phyloP scores from a whole-genome alignment of 2,329 filamentous ascomycete genomes.

The Podosphaera xanthii region DNA sequence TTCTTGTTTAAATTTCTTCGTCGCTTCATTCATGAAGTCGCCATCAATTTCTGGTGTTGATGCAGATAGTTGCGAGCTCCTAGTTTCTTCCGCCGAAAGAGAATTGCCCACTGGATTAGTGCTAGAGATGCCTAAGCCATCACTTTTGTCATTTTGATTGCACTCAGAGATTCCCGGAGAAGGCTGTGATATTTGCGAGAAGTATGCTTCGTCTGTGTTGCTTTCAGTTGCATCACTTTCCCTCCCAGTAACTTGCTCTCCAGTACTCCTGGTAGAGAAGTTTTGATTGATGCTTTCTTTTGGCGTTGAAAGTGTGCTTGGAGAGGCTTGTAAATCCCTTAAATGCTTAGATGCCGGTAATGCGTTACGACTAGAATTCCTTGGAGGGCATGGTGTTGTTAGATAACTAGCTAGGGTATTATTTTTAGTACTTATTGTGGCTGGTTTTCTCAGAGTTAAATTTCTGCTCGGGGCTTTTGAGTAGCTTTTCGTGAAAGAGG shows the following conservation, averaged over 20 bases:
- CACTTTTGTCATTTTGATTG: background rate
- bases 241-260: too few species aligned
- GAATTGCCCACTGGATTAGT: background rate
- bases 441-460: constrained; percentile 10
- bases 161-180: background rate
- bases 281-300: too few species aligned
- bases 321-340: too few species aligned
- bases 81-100: background rate
- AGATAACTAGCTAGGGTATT: constrained; percentile 15
- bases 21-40: constrained; percentile 13
- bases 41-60: constrained; percentile 4
- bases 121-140: background rate
- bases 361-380: constrained; percentile 10
- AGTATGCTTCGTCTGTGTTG: background rate
- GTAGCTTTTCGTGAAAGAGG: constrained; percentile 10
- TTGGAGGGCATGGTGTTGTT: constrained; percentile 11
- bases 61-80: constrained; percentile 1
- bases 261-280: too few species aligned
- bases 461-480: constrained; percentile 7
- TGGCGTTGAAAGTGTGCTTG: too few species aligned
- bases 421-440: constrained; percentile 17
- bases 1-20: constrained; percentile 15
- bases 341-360: too few species aligned
- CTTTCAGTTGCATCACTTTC: too few species aligned
- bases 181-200: background rate